These are phyloP conservation scores for Musa troglodytarum DNA, from an alignment of 176 grass and related monocot species.

Conservation along the genomic window DNA sequence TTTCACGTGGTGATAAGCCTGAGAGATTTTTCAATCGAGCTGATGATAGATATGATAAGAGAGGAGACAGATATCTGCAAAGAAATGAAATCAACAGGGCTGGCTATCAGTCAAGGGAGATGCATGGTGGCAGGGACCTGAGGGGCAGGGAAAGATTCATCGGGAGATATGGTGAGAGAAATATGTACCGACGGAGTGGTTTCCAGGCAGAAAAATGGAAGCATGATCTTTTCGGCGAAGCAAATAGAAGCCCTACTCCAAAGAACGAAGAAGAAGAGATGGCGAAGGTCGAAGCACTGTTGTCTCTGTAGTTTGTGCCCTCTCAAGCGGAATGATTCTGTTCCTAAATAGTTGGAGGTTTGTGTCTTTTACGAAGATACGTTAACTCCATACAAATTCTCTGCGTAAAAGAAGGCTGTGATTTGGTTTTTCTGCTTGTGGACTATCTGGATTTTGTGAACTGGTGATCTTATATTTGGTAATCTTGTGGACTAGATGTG, in stretches of 20 bases:
- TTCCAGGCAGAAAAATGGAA: slow-evolving; percentile 76
- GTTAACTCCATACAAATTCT: too few species aligned
- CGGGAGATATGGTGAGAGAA: slow-evolving; percentile 28
- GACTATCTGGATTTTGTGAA: too few species aligned
- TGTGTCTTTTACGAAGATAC: too few species aligned
- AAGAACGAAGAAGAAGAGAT: slow-evolving; percentile 90
- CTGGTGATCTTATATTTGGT: too few species aligned
- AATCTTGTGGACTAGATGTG: too few species aligned
- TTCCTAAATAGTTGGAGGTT: too few species aligned
- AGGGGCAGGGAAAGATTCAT: slow-evolving; percentile 50
- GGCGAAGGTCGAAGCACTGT: slow-evolving; percentile 80
- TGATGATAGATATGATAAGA: slow-evolving; percentile 42
- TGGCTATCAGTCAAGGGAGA: slow-evolving; percentile 50
- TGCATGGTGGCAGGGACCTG: slow-evolving; percentile 39
- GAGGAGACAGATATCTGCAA: slow-evolving; percentile 38
- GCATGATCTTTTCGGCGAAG: slow-evolving; percentile 89
- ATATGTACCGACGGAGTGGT: slow-evolving; percentile 21
- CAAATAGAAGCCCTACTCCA: slow-evolving; percentile 48
- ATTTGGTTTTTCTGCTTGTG: too few species aligned
- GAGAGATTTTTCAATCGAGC: not conserved
- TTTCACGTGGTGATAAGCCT: slow-evolving; percentile 13
- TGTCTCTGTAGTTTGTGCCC: slow-evolving; percentile 36
- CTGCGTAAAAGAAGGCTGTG: too few species aligned
- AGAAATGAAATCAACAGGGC: slow-evolving; percentile 33
- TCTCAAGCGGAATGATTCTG: not conserved